Evolutionary conservation across 176 grass and related monocot genomes (phyloP).

Genomic region (Chrysopogon serrulatus): DNA sequence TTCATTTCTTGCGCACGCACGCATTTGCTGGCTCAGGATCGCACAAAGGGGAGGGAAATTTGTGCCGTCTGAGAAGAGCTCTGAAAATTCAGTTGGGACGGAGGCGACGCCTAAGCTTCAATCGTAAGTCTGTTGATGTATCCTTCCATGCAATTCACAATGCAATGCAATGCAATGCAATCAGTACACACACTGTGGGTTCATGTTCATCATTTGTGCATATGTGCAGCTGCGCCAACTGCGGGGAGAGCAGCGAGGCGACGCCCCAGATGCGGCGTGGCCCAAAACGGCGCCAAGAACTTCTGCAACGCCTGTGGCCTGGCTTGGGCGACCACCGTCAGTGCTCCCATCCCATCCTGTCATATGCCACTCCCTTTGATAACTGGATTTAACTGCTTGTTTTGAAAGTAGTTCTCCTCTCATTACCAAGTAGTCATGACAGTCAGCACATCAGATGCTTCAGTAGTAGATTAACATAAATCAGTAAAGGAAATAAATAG

Average conservation of each 20-base stretch:
- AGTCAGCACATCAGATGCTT: too few relatives aligned
- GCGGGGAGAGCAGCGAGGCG: slow-evolving; percentile 21
- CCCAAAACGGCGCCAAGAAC: slow-evolving; percentile 29
- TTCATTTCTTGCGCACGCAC: not conserved
- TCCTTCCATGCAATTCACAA: not conserved
- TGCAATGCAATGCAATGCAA: not conserved
- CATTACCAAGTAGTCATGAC: too few relatives aligned
- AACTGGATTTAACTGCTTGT: too few relatives aligned
- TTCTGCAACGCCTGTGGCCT: slow-evolving; percentile 52
- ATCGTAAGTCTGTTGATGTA: slow-evolving; percentile 21
- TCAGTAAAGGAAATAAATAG: too few relatives aligned
- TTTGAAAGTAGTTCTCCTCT: too few relatives aligned
- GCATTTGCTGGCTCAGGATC: slow-evolving; percentile 16
- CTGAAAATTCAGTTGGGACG: not conserved
- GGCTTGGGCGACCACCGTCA: slow-evolving; percentile 35
- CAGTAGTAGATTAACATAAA: too few relatives aligned
- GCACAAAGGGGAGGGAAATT: slow-evolving; percentile 42
- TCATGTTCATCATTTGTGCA: not conserved
- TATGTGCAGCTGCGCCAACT: slow-evolving; percentile 39
- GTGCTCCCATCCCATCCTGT: not conserved
- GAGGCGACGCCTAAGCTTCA: not conserved
- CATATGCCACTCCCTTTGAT: too few relatives aligned
- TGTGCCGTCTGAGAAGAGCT: not conserved
- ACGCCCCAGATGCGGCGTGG: slow-evolving; percentile 53
- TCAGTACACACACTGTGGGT: not conserved